Conservation (phyloP, 306 rosid genomes). For the Myrica gale region DNA sequence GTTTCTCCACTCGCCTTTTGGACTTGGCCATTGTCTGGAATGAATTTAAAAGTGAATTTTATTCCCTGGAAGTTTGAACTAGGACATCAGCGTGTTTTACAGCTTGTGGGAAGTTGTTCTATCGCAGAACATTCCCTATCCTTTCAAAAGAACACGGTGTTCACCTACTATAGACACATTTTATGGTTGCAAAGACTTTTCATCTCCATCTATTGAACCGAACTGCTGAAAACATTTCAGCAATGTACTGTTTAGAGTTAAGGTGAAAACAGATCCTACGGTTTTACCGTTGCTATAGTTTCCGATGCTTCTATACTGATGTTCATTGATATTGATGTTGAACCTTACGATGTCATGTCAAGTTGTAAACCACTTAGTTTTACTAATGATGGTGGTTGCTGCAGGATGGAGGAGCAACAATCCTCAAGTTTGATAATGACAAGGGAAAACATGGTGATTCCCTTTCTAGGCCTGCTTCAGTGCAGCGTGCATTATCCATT, state of each 20-base stretch:
- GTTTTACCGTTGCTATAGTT: conserved; percentile 14
- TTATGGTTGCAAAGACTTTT: background rate
- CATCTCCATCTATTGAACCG: background rate
- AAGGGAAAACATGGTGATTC: conserved; percentile 53
- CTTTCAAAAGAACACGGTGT: background rate
- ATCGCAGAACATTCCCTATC: background rate
- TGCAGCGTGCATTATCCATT: conserved; percentile 90
- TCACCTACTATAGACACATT: background rate
- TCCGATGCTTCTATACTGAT: conserved; percentile 3
- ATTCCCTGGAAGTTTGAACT: background rate
- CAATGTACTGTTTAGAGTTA: background rate
- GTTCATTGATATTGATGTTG: background rate
- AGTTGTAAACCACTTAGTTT: background rate
- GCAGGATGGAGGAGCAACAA: conserved; percentile 87
- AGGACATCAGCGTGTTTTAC: background rate
- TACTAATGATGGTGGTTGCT: conserved; percentile 27
- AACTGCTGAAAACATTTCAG: background rate
- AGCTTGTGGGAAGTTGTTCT: background rate
- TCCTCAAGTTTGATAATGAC: conserved; percentile 75
- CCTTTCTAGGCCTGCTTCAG: conserved; percentile 71
- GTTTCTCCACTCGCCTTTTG: background rate
- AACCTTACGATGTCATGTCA: conserved; percentile 7
- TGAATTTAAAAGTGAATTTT: background rate
- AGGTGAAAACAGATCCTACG: background rate
- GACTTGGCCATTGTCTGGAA: background rate